Evolutionary conservation across 2,329 filamentous ascomycete species (phyloP).

Genomic region (Monilinia fructicola): DNA sequence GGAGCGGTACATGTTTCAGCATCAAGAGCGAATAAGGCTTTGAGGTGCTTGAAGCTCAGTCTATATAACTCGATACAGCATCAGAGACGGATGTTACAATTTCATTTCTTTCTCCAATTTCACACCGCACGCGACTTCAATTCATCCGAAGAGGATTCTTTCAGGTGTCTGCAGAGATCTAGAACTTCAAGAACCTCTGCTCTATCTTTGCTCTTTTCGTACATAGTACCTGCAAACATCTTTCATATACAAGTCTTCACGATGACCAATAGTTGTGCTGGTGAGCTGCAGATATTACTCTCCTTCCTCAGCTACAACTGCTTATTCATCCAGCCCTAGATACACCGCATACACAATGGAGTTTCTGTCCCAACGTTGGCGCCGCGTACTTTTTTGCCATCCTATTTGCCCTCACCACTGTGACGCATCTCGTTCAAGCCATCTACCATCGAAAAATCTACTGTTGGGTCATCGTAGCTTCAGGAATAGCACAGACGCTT

Average conservation of each 20-base stretch:
- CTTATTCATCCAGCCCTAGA: neutral
- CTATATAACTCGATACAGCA: neutral
- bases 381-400: conserved; percentile 42
- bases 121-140: neutral
- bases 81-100: neutral
- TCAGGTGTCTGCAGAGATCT: neutral
- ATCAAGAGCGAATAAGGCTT: neutral
- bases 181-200: neutral
- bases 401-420: conserved; percentile 39
- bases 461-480: conserved; percentile 29
- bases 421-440: conserved; percentile 41
- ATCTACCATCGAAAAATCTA: conserved; percentile 39
- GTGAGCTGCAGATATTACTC: neutral
- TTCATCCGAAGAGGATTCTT: neutral
- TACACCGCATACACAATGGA: conserved; percentile 23
- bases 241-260: neutral
- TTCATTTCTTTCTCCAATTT: neutral
- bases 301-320: neutral
- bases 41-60: too few relatives aligned
- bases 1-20: too few relatives aligned
- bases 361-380: conserved; percentile 36
- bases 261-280: neutral
- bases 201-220: neutral
- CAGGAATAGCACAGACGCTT: conserved; percentile 26
- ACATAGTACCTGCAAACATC: neutral